Conservation (phyloP, 2,329 filamentous ascomycete species). For the Calycina herbarum region DNA sequence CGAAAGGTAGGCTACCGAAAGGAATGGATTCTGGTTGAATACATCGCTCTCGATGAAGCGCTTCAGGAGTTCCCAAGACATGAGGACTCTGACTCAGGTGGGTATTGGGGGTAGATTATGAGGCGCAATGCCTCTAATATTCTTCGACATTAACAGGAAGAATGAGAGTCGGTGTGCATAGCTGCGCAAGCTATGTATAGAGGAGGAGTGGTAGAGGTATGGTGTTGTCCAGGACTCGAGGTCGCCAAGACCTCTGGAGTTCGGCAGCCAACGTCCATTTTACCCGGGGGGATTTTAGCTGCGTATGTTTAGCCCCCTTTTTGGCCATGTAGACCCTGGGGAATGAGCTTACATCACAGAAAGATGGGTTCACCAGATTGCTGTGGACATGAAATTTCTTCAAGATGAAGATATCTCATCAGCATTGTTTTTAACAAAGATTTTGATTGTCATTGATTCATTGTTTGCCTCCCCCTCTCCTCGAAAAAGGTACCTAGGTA, state of each 20-base stretch:
- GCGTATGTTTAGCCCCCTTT: no score
- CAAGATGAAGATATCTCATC: no score
- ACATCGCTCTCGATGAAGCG: conserved; percentile 92
- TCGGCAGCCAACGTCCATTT: background rate
- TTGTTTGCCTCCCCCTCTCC: no score
- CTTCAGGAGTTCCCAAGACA: conserved; percentile 86
- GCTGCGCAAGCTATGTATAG: conserved; percentile 27
- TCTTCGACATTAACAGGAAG: conserved; percentile 36
- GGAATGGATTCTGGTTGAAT: conserved; percentile 88
- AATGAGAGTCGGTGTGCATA: conserved; percentile 24
- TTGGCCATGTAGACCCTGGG: no score
- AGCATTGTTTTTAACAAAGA: no score
- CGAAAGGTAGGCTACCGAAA: conserved; percentile 87
- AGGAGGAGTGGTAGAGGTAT: conserved; percentile 1
- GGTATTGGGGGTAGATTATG: conserved; percentile 23
- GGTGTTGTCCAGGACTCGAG: background rate
- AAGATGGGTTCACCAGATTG: no score
- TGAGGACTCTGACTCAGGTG: conserved; percentile 37
- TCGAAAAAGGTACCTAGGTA: no score
- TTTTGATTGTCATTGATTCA: no score
- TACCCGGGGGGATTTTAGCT: no score
- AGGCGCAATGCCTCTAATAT: conserved; percentile 38
- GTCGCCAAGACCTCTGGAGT: background rate
- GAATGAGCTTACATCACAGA: no score
- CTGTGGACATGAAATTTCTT: no score